Evolutionary conservation across 2,329 filamentous ascomycete species (phyloP).

Genomic region (Bipolaris sorokiniana): DNA sequence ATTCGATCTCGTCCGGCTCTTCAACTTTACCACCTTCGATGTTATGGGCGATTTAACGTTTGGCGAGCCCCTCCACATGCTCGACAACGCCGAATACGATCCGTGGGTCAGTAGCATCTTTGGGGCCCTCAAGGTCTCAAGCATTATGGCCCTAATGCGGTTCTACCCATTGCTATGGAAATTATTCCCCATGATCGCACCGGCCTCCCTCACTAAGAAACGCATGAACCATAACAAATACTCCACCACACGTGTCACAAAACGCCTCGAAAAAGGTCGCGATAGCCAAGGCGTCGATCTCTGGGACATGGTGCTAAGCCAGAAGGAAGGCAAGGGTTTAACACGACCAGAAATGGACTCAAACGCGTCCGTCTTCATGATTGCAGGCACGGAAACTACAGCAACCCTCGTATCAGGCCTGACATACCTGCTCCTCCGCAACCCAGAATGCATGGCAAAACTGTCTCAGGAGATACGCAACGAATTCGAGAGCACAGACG

Average conservation of each 20-base stretch:
- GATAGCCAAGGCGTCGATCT: constrained; percentile 45
- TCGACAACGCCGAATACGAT: constrained; percentile 36
- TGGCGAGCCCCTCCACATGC: constrained; percentile 40
- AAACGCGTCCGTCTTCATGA: constrained; percentile 48
- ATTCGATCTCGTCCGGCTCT: constrained; percentile 43
- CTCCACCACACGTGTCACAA: constrained; percentile 33
- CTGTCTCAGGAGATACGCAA: constrained; percentile 39
- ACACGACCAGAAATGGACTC: constrained; percentile 47
- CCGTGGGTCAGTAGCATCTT: constrained; percentile 33
- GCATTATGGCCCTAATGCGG: constrained; percentile 11
- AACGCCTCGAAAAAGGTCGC: constrained; percentile 37
- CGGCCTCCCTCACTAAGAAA: constrained; percentile 17
- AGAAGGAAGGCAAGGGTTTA: constrained; percentile 40
- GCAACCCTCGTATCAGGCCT: constrained; percentile 51
- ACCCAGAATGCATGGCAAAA: constrained; percentile 34
- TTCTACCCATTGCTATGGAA: constrained; percentile 18
- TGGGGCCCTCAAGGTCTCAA: constrained; percentile 23
- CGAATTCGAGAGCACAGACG: constrained; percentile 31
- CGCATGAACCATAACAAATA: constrained; percentile 26
- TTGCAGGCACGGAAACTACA: constrained; percentile 55
- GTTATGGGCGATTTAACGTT: constrained; percentile 45
- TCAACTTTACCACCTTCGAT: constrained; percentile 45
- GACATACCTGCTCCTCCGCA: constrained; percentile 45
- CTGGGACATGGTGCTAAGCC: constrained; percentile 48
- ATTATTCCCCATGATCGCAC: constrained; percentile 12